Base-by-base conservation (phyloP, 2,329 filamentous ascomycete species). In the Aspergillus sp. region DNA sequence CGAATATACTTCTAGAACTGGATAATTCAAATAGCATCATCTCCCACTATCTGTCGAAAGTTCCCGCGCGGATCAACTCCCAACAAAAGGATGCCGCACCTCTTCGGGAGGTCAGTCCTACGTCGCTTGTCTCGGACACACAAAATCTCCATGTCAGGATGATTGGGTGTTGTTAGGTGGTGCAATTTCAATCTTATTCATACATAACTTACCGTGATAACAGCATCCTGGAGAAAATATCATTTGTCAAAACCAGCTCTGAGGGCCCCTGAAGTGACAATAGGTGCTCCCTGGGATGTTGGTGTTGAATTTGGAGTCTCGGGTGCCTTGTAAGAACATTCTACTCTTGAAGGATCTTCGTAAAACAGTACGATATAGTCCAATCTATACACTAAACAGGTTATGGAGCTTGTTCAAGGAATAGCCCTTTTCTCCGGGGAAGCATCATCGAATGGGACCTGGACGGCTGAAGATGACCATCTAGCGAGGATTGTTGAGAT, bases 301-400 rank as follows among this genome's bases (percentile, higher is more conserved):
- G 57, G 49, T 16, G 68, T 70, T 6, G 69, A 73, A 69, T 71
- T 52, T 71, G 69, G 70, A 73, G 65, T 57, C 65, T 71, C 10
- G 68, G 68, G 54, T 72, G 70, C 49, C 62, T 71, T 32, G 67
- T 71, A 63, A 68, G 68, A 42, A 42, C 55, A 57, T 46, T n/a
- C 46, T 22, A n/a, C 12, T 14, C 36, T 22, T 22, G 32, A 12
- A 18, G 36, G 24, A 1, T n/a, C 14, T 42, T 22, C 22, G 31
- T 10, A n/a, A 24, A 16, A 26, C n/a, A 6, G 24, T 49, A 16
- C 45, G n/a, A 36, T 22, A 12, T 49, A 47, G 39, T n/a, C 10
- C 50, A 12, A 52, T 24, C 24, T 9, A 16, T 20, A 24, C 14
- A 32, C 31, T 50, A 18, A 53, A 58, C 52, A 70, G 65, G 39